Conservation (phyloP, 2,329 filamentous ascomycete genomes). For the Botrytis pseudocinerea region DNA sequence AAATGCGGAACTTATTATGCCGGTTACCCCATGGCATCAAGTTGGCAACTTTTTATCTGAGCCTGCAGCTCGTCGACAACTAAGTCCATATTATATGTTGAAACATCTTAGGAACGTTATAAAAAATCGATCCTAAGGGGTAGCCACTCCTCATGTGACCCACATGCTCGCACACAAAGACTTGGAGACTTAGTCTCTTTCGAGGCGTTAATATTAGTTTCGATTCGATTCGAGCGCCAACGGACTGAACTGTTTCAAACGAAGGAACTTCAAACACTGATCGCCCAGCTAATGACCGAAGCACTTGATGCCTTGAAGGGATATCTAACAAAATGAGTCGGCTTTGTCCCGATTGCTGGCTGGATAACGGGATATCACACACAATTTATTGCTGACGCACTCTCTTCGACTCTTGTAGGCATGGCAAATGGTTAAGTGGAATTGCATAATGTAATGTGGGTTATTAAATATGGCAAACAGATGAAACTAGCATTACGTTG, state of each 20-base stretch:
- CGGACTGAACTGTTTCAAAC: neutral
- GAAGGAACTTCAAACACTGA: neutral
- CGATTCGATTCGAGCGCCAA: neutral
- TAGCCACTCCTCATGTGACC: neutral
- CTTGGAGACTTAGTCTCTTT: neutral
- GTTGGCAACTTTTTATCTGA: neutral
- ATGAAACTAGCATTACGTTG: neutral
- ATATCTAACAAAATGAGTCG: neutral
- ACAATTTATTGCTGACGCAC: no score
- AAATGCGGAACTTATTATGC: neutral
- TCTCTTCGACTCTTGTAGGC: neutral
- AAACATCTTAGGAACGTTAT: neutral
- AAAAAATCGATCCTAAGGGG: neutral
- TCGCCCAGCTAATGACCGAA: neutral
- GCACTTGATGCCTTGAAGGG: neutral
- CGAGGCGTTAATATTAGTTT: neutral
- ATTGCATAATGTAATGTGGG: neutral
- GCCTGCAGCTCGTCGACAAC: neutral
- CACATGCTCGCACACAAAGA: neutral
- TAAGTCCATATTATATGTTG: neutral
- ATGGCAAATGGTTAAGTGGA: neutral
- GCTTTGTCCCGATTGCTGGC: no score
- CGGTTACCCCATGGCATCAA: neutral
- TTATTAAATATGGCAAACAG: neutral
- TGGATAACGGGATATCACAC: neutral